Base-by-base conservation (phyloP, 805 yeast species). In the Yarrowia sp. region DNA sequence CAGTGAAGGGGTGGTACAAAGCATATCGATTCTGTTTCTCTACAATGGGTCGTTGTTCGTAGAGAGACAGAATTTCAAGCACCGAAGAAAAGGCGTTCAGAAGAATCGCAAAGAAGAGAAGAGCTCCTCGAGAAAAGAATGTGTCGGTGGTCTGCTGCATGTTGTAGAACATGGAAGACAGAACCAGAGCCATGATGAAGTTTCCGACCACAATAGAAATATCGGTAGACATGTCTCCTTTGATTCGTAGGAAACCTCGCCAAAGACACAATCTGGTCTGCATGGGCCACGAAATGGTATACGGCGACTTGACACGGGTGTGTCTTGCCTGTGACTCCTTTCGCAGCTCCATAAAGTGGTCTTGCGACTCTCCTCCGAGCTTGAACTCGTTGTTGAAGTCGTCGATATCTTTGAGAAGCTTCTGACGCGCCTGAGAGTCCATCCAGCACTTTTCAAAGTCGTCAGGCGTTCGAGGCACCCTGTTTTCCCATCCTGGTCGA, bases 1-100 rank as follows among this genome's bases (percentile, higher is more conserved):
- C 88, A 4, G 91, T 87, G 63, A 86, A 78, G 9, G 89, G 88
- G 70, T 83, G 87, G 70, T 86, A 87, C 34, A 86, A 74, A 0
- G 87, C 86, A 71, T 82, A 86, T 34, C 81, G 81, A 69, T 82
- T 82, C 69, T 86, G 90, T 73, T 87, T 86, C 71, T 84, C 86
- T 46, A 85, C 83, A 69, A 87, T 81, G 17, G 85, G 82, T 73
- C 90, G 81, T 39, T 82, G 81, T 69, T 79, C 83, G 70, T 75
- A 83, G 33, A 79, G 73, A 30, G 79, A 68, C 63, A 80, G 75
- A 68, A 83, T 80, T 72, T 83, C 86, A 69, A 82, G 75, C 47
- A 83, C 71, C 24, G 84, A 79, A 20, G 81, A 72, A 68, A 83
- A 79, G 9, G 85, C 80, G 71, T 80, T 81, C 74, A 81, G 81